phyloP scores from a whole-genome alignment of 495 filamentous ascomycete species.

The Podospora anserina region DNA sequence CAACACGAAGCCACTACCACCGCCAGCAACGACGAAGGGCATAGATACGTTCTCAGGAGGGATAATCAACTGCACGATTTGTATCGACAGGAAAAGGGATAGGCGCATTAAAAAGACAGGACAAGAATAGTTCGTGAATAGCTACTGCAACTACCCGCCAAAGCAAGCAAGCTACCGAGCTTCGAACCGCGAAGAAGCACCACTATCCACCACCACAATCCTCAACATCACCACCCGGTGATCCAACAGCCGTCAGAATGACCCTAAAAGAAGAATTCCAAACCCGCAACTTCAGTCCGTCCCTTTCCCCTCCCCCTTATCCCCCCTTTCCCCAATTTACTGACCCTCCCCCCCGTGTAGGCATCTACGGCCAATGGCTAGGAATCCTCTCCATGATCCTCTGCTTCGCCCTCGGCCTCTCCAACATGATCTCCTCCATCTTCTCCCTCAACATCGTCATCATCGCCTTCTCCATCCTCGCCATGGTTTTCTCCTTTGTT shows the following conservation, averaged over 20 bases:
- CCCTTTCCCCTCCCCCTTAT: neutral
- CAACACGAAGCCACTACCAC: constrained; percentile 1
- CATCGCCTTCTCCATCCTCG: constrained; percentile 79
- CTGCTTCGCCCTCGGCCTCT: constrained; percentile 91
- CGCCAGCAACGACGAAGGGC: neutral
- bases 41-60: no score
- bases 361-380: constrained; percentile 50
- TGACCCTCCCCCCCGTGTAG: neutral
- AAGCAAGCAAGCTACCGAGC: neutral
- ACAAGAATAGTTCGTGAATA: neutral
- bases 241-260: constrained; percentile 38
- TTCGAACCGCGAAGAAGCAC: neutral
- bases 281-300: constrained; percentile 97
- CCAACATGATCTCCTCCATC: constrained; percentile 90
- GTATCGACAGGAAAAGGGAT: no score
- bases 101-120: neutral
- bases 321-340: neutral
- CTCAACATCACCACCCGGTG: neutral
- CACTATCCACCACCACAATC: neutral
- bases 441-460: constrained; percentile 60
- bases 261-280: constrained; percentile 72
- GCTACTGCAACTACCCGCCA: neutral
- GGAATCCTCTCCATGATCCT: constrained; percentile 92
- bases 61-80: no score
- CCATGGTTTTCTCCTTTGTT: constrained; percentile 76